Evolutionary conservation across 2,329 filamentous ascomycete genomes (phyloP).

Genomic region (Fusarium papillatum): DNA sequence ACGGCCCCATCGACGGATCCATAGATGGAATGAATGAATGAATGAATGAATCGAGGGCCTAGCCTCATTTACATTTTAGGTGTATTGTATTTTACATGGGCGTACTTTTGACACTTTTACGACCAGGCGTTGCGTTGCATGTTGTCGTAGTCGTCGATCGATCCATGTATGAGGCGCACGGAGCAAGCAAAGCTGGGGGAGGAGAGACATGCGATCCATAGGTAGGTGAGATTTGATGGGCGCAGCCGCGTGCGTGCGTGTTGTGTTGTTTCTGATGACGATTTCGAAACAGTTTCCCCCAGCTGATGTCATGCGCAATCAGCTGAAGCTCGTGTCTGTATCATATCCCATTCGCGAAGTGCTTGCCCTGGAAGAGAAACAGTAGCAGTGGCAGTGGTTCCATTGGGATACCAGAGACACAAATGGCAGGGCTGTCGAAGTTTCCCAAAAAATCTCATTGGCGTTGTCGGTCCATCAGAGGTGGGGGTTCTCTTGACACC

Average conservation of each 20-base stretch:
- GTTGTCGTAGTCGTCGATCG: conserved; percentile 8
- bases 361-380: neutral
- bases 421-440: neutral
- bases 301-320: neutral
- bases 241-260: neutral
- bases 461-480: conserved; percentile 2
- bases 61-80: conserved; percentile 6
- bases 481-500: neutral
- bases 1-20: neutral
- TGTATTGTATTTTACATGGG: conserved; percentile 4
- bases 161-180: conserved; percentile 5
- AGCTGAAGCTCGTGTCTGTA: neutral
- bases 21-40: neutral
- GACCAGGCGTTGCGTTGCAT: conserved; percentile 6
- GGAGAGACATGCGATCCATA: neutral
- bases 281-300: neutral
- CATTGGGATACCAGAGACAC: neutral
- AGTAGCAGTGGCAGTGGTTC: neutral
- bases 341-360: neutral
- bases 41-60: conserved; percentile 1
- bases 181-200: conserved; percentile 4
- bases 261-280: neutral
- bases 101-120: conserved; percentile 27
- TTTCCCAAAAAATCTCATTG: neutral
- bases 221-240: neutral